These are phyloP conservation scores for Musa acuminata DNA, from an alignment of 176 grass and related monocot genomes.

Conservation along the genomic window DNA sequence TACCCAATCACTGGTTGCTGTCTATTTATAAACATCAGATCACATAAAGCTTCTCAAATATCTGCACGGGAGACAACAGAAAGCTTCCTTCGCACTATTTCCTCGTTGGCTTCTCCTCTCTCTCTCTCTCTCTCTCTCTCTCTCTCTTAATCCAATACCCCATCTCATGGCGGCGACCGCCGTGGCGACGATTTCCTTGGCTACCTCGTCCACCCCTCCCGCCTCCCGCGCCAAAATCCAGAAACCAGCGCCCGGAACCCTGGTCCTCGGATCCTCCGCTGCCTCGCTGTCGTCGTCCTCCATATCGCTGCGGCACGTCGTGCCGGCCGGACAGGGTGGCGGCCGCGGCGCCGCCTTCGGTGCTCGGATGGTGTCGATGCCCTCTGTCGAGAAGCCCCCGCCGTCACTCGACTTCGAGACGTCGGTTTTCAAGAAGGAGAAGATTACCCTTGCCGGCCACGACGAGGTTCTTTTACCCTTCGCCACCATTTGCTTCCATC, in stretches of 20 bases:
- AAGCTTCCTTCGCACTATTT: not conserved
- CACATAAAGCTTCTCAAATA: no score
- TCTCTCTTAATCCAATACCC: not conserved
- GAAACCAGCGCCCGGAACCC: slow-evolving; percentile 1
- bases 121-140: no score
- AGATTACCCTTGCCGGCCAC: slow-evolving; percentile 79
- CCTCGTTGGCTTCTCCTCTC: not conserved
- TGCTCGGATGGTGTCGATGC: slow-evolving; percentile 41
- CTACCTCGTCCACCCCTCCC: slow-evolving; percentile 13
- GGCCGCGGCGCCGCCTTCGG: slow-evolving; percentile 22
- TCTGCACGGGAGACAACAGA: no score
- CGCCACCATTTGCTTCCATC: not conserved
- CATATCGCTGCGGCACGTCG: slow-evolving; percentile 9
- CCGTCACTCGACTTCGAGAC: slow-evolving; percentile 76
- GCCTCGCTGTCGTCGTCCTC: slow-evolving; percentile 11
- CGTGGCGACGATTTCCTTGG: slow-evolving; percentile 29
- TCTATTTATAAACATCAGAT: no score
- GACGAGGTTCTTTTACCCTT: slow-evolving; percentile 39
- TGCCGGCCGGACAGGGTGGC: not conserved
- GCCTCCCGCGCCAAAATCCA: slow-evolving; percentile 50
- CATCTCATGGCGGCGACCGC: no score
- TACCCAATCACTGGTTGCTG: no score
- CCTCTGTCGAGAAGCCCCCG: slow-evolving; percentile 32
- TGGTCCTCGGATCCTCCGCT: not conserved
- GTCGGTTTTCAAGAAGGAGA: slow-evolving; percentile 73